A percentile compares a stretch with the other conserved stretches of the same genome.
These are phyloP conservation scores for Knoxdaviesia capensis DNA, from an alignment of 2,329 filamentous ascomycete species.

Conservation along the genomic window DNA sequence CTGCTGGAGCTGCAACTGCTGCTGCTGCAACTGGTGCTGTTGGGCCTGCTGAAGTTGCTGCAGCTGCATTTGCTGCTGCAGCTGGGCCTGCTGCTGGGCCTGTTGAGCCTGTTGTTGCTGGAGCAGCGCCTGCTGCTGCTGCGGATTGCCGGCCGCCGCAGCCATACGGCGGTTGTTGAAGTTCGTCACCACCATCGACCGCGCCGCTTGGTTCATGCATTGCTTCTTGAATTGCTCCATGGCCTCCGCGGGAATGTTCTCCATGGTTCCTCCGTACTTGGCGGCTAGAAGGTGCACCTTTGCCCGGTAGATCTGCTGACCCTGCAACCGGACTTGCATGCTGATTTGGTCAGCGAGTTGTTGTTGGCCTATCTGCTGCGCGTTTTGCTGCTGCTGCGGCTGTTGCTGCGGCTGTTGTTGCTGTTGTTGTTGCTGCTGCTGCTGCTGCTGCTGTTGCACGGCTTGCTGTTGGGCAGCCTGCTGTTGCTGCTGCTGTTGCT, in stretches of 20 bases:
- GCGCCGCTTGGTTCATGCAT: slow-evolving; percentile 21
- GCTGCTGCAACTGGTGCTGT: slow-evolving; percentile 11
- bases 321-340: slow-evolving; percentile 15
- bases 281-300: slow-evolving; percentile 14
- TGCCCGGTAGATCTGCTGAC: slow-evolving; percentile 17
- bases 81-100: slow-evolving; percentile 11
- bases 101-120: slow-evolving; percentile 12
- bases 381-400: slow-evolving; percentile 11
- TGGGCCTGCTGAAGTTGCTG: slow-evolving; percentile 13
- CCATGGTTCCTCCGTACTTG: slow-evolving; percentile 18
- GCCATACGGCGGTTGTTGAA: slow-evolving; percentile 12
- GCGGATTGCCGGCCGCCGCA: slow-evolving; percentile 18
- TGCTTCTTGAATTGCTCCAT: slow-evolving; percentile 22
- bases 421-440: slow-evolving; percentile 13
- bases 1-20: slow-evolving; percentile 13
- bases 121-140: slow-evolving; percentile 16
- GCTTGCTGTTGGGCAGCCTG: slow-evolving; percentile 14
- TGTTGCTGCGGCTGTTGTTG: slow-evolving; percentile 5
- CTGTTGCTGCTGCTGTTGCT: slow-evolving; percentile 15
- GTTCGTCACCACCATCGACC: slow-evolving; percentile 12
- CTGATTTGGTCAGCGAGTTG: slow-evolving; percentile 4
- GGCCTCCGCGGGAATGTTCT: slow-evolving; percentile 24
- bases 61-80: slow-evolving; percentile 13
- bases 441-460: slow-evolving; percentile 11
- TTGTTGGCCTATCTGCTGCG: slow-evolving; percentile 12